phyloP scores from a whole-genome alignment of 2,329 filamentous ascomycete genomes.

The Neofusicoccum sp. region DNA sequence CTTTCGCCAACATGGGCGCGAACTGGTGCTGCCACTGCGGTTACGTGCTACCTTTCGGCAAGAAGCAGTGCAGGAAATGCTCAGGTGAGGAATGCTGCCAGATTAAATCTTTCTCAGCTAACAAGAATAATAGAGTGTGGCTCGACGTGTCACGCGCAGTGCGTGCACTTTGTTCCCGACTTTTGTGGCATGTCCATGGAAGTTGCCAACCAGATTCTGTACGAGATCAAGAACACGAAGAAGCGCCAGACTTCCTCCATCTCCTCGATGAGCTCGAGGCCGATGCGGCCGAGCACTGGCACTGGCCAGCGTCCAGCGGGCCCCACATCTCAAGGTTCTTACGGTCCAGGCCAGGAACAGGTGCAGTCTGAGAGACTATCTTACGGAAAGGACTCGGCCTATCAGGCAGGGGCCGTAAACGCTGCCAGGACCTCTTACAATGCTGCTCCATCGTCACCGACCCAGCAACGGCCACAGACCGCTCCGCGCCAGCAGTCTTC shows the following conservation, averaged over 20 bases:
- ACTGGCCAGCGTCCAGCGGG: conserved; percentile 40
- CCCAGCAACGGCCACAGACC: conserved; percentile 49
- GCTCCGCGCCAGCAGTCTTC: conserved; percentile 54
- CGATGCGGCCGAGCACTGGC: conserved; percentile 62
- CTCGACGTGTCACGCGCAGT: conserved; percentile 87
- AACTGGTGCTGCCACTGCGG: conserved; percentile 99
- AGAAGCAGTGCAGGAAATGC: conserved; percentile 93
- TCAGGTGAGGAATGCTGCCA: conserved; percentile 61
- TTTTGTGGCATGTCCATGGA: conserved; percentile 99
- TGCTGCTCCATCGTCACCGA: conserved; percentile 50
- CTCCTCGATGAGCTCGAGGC: conserved; percentile 64
- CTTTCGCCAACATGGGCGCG: conserved; percentile 96
- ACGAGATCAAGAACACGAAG: conserved; percentile 81
- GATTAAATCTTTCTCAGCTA: conserved; percentile 22
- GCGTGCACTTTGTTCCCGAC: conserved; percentile 93
- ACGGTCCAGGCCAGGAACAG: conserved; percentile 42
- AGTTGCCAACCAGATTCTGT: conserved; percentile 88
- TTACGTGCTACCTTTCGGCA: conserved; percentile 90
- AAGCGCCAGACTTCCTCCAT: conserved; percentile 61
- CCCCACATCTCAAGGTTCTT: conserved; percentile 35
- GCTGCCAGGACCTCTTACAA: conserved; percentile 52
- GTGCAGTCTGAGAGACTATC: conserved; percentile 48
- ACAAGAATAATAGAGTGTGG: conserved; percentile 69
- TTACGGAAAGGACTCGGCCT: conserved; percentile 47
- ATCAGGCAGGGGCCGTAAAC: conserved; percentile 45